Evolutionary conservation across 768 basidiomycete genomes (phyloP).

Genomic region (Tulasnella sp.): DNA sequence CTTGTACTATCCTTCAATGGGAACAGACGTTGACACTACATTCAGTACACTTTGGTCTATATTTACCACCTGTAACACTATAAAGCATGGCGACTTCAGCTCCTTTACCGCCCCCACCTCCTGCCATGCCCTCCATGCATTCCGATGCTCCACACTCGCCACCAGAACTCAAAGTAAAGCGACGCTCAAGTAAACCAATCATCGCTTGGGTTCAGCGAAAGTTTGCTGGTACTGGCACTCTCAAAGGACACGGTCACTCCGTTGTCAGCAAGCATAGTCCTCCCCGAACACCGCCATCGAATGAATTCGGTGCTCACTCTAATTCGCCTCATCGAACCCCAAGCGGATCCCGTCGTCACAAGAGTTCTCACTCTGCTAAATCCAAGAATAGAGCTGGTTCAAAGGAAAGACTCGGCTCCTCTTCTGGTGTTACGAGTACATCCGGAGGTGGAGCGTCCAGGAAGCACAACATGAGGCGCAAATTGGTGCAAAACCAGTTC

Average conservation of each 20-base stretch:
- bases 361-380: neutral
- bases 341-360: neutral
- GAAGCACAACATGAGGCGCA: constrained; percentile 10
- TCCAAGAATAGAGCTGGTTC: neutral
- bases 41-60: too few species aligned
- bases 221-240: constrained; percentile 48
- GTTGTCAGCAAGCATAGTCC: too few species aligned
- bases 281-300: neutral
- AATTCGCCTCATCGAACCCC: neutral
- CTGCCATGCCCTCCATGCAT: too few species aligned
- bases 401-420: too few species aligned
- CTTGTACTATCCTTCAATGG: too few species aligned
- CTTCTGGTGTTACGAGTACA: too few species aligned
- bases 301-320: constrained; percentile 28
- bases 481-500: neutral
- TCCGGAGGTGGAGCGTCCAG: neutral
- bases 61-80: too few species aligned
- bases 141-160: too few species aligned
- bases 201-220: constrained; percentile 87
- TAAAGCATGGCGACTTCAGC: too few species aligned
- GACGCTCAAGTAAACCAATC: constrained; percentile 62
- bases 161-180: constrained; percentile 39
- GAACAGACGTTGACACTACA: too few species aligned
- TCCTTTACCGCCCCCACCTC: too few species aligned
- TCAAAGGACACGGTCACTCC: constrained; percentile 5